phyloP scores from a whole-genome alignment of 2,329 filamentous ascomycete genomes.

The Chaetomiaceae sp. region DNA sequence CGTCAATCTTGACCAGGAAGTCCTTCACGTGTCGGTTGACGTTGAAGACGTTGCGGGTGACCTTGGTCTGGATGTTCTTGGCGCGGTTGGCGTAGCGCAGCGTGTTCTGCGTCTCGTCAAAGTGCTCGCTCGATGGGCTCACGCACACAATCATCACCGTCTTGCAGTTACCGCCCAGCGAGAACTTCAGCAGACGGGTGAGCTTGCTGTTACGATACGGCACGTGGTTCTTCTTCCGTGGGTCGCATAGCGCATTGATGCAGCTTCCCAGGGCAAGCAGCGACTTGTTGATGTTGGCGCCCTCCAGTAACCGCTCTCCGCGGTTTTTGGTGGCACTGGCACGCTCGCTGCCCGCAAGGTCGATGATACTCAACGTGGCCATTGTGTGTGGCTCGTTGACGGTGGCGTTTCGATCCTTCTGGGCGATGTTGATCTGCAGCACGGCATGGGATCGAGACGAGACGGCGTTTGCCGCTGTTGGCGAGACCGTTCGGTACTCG shows the following conservation, averaged over 20 bases:
- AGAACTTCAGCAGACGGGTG: conserved; percentile 92
- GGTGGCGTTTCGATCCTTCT: conserved; percentile 87
- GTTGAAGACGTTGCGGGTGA: conserved; percentile 98
- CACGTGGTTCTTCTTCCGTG: conserved; percentile 84
- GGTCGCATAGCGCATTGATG: conserved; percentile 96
- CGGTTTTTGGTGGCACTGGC: conserved; percentile 96
- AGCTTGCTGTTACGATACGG: conserved; percentile 98
- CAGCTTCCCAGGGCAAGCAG: conserved; percentile 89
- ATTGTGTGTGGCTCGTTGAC: conserved; percentile 95
- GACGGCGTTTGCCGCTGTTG: conserved; percentile 93
- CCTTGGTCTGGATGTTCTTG: conserved; percentile 99
- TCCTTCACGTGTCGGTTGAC: conserved; percentile 99
- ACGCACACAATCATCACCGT: conserved; percentile 99
- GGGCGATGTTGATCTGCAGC: conserved; percentile 90
- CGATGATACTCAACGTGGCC: conserved; percentile 97
- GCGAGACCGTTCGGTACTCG: conserved; percentile 89
- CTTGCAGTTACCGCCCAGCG: conserved; percentile 93
- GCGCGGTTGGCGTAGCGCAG: conserved; percentile 94
- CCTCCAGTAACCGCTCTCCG: conserved; percentile 83
- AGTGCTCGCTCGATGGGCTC: conserved; percentile 92
- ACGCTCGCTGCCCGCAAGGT: conserved; percentile 90
- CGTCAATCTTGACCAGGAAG: conserved; percentile 97
- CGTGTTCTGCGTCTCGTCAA: conserved; percentile 97
- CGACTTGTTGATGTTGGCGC: conserved; percentile 99
- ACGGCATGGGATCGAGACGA: conserved; percentile 97